phyloP scores from a whole-genome alignment of 768 basidiomycete species.

The Daedaleopsis sinensis region DNA sequence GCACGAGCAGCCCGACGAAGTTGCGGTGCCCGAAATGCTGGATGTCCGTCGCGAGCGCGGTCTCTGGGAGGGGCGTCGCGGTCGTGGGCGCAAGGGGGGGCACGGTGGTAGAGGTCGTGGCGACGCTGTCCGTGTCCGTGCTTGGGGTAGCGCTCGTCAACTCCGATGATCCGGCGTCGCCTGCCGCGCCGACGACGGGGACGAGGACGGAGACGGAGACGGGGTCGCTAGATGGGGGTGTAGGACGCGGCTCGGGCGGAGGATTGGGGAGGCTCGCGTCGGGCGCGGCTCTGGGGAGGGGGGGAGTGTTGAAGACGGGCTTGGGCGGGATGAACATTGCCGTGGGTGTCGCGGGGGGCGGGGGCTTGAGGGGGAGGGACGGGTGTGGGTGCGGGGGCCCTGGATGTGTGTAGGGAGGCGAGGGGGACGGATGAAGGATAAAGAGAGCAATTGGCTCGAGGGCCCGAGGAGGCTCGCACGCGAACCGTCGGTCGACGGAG shows the following conservation, averaged over 20 bases:
- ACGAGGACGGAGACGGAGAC: constrained; percentile 17
- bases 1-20: constrained; percentile 30
- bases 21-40: constrained; percentile 22
- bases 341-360: background rate
- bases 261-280: constrained; percentile 6
- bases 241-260: constrained; percentile 11
- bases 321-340: background rate
- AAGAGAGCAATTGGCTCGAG: background rate
- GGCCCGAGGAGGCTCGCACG: no score
- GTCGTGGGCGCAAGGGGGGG: background rate
- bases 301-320: background rate
- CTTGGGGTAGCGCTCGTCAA: no score
- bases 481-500: no score
- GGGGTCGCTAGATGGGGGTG: constrained; percentile 14
- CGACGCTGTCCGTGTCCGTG: background rate
- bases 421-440: background rate
- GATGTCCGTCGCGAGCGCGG: constrained; percentile 13
- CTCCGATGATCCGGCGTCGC: background rate
- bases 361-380: background rate
- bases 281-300: background rate
- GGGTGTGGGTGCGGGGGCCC: background rate
- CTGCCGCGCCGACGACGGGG: background rate
- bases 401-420: background rate
- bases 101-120: background rate
- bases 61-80: constrained; percentile 11